A percentile compares a stretch with the other conserved stretches of the same genome.
Conservation (phyloP, 352 stramenopile species). For the Hyaloperonospora arabidopsidis region DNA sequence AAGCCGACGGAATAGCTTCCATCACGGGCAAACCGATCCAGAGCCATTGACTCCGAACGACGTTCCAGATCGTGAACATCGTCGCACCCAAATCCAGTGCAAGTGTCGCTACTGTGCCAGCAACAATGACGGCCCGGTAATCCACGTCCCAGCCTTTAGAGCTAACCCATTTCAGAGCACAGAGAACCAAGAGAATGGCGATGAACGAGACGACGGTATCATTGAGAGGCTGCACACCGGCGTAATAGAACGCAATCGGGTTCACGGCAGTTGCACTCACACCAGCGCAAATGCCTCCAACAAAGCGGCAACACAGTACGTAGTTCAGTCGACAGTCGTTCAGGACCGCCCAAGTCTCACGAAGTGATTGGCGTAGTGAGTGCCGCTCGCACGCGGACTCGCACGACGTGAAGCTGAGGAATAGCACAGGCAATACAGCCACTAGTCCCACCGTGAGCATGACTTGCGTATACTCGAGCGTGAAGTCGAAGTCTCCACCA, state of each 20-base stretch:
- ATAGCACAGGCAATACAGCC: conserved; percentile 22
- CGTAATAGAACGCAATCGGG: conserved; percentile 44
- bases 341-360: conserved; percentile 32
- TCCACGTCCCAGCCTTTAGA: conserved; percentile 40
- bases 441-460: conserved; percentile 38
- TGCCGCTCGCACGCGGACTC: conserved; percentile 9
- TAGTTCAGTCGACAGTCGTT: conserved; percentile 31
- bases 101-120: conserved; percentile 25
- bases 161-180: conserved; percentile 22
- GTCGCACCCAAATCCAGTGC: conserved; percentile 35
- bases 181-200: conserved; percentile 26
- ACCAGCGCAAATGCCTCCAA: conserved; percentile 31
- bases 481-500: conserved; percentile 52
- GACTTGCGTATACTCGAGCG: conserved; percentile 39
- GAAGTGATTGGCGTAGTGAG: conserved; percentile 21
- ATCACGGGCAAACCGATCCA: conserved; percentile 56
- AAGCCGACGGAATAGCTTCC: conserved; percentile 39
- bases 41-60: conserved; percentile 60
- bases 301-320: conserved; percentile 38
- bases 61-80: conserved; percentile 50
- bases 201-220: conserved; percentile 48
- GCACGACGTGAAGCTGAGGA: conserved; percentile 27
- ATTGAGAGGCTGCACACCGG: conserved; percentile 44
- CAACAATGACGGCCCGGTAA: conserved; percentile 34
- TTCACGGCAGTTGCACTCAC: conserved; percentile 36